Evolutionary conservation across 805 yeast species (phyloP).

Genomic region (Candida suzukii): DNA sequence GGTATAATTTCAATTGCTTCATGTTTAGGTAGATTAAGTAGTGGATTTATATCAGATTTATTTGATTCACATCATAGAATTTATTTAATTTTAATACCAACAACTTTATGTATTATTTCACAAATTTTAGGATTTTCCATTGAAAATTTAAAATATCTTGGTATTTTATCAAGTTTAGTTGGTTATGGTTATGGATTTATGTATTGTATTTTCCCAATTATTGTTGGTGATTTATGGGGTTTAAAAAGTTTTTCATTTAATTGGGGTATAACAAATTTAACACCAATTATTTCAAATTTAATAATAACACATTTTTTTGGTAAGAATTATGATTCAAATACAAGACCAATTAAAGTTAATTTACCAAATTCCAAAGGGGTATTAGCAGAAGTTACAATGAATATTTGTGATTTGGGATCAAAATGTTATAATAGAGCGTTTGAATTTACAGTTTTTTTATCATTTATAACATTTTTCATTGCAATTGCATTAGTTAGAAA

Average conservation of each 20-base stretch:
- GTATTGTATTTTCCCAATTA: conserved; percentile 69
- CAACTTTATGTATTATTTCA: conserved; percentile 36
- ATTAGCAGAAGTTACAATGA: conserved; percentile 1
- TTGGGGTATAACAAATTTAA: conserved; percentile 65
- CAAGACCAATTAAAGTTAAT: conserved; percentile 4
- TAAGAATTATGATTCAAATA: conserved; percentile 46
- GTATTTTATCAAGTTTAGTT: conserved; percentile 45
- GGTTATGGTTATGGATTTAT: conserved; percentile 72
- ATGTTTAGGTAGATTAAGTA: conserved; percentile 55
- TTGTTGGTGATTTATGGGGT: conserved; percentile 70
- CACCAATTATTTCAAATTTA: conserved; percentile 59
- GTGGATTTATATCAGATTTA: conserved; percentile 63
- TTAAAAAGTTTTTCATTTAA: conserved; percentile 58
- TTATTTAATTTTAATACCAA: conserved; percentile 49
- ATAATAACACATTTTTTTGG: conserved; percentile 61
- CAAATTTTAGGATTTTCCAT: conserved; percentile 41
- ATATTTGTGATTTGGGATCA: conserved; percentile 17
- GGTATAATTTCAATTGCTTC: conserved; percentile 63
- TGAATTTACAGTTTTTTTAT: conserved; percentile 18
- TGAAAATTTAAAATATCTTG: conserved; percentile 30
- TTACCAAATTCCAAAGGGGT: conserved; percentile 1
- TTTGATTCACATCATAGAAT: conserved; percentile 38
- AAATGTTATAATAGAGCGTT: conserved; percentile 35
- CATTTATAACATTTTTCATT: not conserved
- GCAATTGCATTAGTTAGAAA: not conserved